Base-by-base conservation (phyloP, 169 alveolate genomes). In the Cyclospora cayetanensis region DNA sequence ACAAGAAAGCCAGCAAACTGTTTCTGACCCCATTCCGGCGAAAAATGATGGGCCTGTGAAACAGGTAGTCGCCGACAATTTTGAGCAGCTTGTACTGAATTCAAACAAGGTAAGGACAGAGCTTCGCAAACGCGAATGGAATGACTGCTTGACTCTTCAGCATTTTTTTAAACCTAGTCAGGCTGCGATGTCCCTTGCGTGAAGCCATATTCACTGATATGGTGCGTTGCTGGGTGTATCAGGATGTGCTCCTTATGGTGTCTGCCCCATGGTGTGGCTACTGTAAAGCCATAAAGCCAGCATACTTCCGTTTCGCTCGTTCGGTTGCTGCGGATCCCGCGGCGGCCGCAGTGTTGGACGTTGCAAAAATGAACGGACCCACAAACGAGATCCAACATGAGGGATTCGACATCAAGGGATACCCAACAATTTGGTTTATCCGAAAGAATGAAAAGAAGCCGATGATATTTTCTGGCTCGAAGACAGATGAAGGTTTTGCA, bases 251-350 rank as follows among this genome's bases (percentile, higher is more conserved):
- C 66, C 96, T 98, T 72, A 98, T 97, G 95, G 98, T 97, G 91
- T 98, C 98, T 84, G 99, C 99, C n/a, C 99, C 99, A 53, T 98
- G 99, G 99, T 98, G 99, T 91, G 99, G 99, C 29, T 99, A 97
- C 96, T 98, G 99, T 96, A 98, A 98, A 92, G 91, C 96, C 90
- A 95, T 98, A 43, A 98, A 97, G 66, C 99, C 99, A 31, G 90
- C 88, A 31, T 95, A 94, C 95, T 93, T 77, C 53, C 94, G 93
- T 43, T 93, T 95, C 70, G 96, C 95, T 0, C 92, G 90, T 4
- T 53, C 83, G 31, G 93, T 29, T 22, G 39, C 90, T 29, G 85
- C 72, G 63, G 25, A 31, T 66, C 83, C 93, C 2, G 0, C 80
- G 35, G 93, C 93, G 34, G 74, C 92, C 5, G 55, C 55, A n/a